Base-by-base conservation (phyloP, 129 eudicot genomes). In the Calendula officinalis region DNA sequence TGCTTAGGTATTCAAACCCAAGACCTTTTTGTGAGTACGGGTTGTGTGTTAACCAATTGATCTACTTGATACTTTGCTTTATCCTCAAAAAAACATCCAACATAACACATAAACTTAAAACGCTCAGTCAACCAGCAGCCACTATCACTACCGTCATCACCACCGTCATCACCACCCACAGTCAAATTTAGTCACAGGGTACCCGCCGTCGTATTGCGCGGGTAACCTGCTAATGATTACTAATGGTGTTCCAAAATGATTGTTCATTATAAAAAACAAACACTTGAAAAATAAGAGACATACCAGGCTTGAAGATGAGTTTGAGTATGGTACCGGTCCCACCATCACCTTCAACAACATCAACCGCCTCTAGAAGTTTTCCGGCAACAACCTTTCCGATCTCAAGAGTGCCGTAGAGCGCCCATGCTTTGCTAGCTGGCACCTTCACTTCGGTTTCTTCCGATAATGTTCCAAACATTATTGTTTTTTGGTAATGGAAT, bases 261-360 rank as follows among this genome's bases (percentile, higher is more conserved):
- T 2, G 27, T 30, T 7, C 10, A 30, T 1, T 16, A 4, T 51
- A 51, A 13, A 2, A 3, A 7, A 32, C 4, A 8, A 12, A 12
- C 3, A n/a, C 3, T 9, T n/a, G 0, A 8, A 8, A 44, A 5
- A 5, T 4, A 64, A 16, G 9, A 38, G 11, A 60, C 59, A 0
- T 77, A 77, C 78, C 78, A 1, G 82, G 82, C 34, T 9, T 17
- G 2, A 77, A 66, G 13, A 56, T 33, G 36, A 71, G 41, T 27
- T 72, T 72, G 52, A 72, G 67, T 17, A 78, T 35, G 10, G 67
- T 72, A 38, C 75, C 78, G 0, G 3, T 12, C 7, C 66, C 53
- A 30, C 78, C 78, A 35, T 78, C 63, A 14, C 78, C 78, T 67
- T 67, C 67, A 3, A 72, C n/a, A n/a, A n/a, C 62, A 2, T 78